Conservation (phyloP, 2,329 filamentous ascomycete species). For the Boeremia exigua region DNA sequence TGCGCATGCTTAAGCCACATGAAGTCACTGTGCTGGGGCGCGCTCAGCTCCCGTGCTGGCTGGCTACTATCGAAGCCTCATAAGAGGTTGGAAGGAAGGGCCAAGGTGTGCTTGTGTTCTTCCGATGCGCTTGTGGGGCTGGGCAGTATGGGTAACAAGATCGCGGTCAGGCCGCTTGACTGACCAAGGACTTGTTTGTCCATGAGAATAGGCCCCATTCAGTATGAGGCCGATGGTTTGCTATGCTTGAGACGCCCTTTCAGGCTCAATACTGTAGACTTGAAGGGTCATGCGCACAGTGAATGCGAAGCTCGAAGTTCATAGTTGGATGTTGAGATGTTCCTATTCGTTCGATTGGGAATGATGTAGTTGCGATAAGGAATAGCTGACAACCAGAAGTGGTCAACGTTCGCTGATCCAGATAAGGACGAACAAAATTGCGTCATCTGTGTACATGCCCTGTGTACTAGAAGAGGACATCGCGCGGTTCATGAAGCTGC, state of each 20-base stretch:
- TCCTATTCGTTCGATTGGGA: slow-evolving; percentile 22
- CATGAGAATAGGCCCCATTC: too few relatives aligned
- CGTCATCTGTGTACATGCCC: slow-evolving; percentile 25
- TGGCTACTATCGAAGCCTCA: slow-evolving; percentile 11
- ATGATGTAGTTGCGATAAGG: slow-evolving; percentile 22
- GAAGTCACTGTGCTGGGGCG: slow-evolving; percentile 34
- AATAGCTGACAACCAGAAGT: slow-evolving; percentile 30
- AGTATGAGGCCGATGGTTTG: too few relatives aligned
- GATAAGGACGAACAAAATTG: slow-evolving; percentile 36
- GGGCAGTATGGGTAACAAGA: background rate
- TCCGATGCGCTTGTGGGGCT: slow-evolving; percentile 6
- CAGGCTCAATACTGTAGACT: background rate
- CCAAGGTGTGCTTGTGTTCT: slow-evolving; percentile 30
- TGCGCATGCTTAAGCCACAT: slow-evolving; percentile 27
- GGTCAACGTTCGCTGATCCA: slow-evolving; percentile 39
- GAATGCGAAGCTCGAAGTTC: background rate
- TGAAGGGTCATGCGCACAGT: background rate
- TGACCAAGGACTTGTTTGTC: too few relatives aligned
- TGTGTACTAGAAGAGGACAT: too few relatives aligned
- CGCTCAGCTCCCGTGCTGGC: background rate
- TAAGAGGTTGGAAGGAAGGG: slow-evolving; percentile 28
- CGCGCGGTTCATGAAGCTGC: too few relatives aligned
- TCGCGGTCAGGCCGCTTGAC: background rate
- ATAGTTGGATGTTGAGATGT: slow-evolving; percentile 4
- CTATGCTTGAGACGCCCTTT: background rate